These are phyloP conservation scores for Penicillium flavigenum DNA, from an alignment of 495 filamentous ascomycete species.

Conservation along the genomic window DNA sequence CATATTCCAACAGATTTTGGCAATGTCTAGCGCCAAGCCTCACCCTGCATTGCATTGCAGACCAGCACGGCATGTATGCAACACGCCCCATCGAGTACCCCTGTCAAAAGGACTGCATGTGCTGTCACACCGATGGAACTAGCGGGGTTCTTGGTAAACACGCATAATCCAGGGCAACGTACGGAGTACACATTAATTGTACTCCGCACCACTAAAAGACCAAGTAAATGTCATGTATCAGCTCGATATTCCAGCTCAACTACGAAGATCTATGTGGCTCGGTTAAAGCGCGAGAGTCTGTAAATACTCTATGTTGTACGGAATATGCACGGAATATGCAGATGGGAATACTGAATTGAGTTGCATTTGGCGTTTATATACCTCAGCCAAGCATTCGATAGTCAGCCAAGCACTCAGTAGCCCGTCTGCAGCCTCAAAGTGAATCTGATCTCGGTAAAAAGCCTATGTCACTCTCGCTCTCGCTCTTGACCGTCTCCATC, in stretches of 20 bases:
- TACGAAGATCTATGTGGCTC: neutral
- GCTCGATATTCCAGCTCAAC: neutral
- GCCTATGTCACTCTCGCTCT: neutral
- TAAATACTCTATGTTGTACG: too few relatives aligned
- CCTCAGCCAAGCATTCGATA: too few relatives aligned
- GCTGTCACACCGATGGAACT: too few relatives aligned
- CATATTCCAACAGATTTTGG: neutral
- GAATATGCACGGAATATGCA: neutral
- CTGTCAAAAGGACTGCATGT: too few relatives aligned
- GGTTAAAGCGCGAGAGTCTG: too few relatives aligned
- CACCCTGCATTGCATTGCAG: neutral
- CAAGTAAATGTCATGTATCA: too few relatives aligned
- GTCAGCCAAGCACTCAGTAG: neutral
- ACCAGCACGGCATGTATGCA: neutral
- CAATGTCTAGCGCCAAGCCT: neutral
- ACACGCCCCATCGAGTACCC: neutral
- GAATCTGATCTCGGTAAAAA: neutral
- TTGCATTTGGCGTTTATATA: too few relatives aligned
- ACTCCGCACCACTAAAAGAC: neutral
- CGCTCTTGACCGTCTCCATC: neutral
- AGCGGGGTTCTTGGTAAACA: too few relatives aligned
- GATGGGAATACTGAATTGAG: neutral
- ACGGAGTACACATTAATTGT: too few relatives aligned
- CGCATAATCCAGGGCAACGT: too few relatives aligned
- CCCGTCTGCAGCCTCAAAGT: neutral